Base-by-base conservation (phyloP, 345 rosid genomes). In the Citrus hindsii region DNA sequence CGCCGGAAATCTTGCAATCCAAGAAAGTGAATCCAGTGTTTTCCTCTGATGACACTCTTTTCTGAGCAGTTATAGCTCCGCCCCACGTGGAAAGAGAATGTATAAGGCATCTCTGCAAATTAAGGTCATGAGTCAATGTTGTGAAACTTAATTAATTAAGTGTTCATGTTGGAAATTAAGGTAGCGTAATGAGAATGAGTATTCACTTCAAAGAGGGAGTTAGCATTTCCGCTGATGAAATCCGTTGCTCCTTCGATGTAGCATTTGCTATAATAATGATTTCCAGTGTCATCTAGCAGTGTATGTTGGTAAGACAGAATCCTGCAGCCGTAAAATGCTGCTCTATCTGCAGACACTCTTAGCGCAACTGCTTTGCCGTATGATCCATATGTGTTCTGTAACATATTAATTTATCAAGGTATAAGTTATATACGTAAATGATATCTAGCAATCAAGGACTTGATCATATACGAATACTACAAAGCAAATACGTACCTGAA, bases 201-300 rank as follows among this genome's bases (percentile, higher is more conserved):
- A 86, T 76, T 80, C 67, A 91, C 97, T 77, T 93, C 92, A 55
- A 81, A 93, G 21, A 91, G 84, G 9, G 97, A 90, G 58, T 90
- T 84, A 9, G 84, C 90, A 70, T 86, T 87, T 79, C 97, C 97
- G 69, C 85, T 88, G 37, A 93, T 85, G 89, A 93, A 92, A 84
- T 94, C 98, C 0, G 97, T 92, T 40, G 91, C 97, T 75, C 98
- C 98, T 84, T 90, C 91, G 60, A 92, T 94, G 72, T 86, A 92
- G 22, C 95, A 94, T 64, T 83, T 84, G 18, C 79, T 85, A 79
- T 86, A 94, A 67, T 90, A 94, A 85, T 94, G 98, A 35, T 79
- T 84, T 30, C 98, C 98, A 1, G 80, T 63, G 42, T 90, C 95
- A 32, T 94, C 98, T 19, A 93, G 84, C 53, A 93, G 87, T 55